Evolutionary conservation across 352 stramenopile species (phyloP), one percentile per base, ranked within the genome.

Genomic region (Pythium aquatile): DNA sequence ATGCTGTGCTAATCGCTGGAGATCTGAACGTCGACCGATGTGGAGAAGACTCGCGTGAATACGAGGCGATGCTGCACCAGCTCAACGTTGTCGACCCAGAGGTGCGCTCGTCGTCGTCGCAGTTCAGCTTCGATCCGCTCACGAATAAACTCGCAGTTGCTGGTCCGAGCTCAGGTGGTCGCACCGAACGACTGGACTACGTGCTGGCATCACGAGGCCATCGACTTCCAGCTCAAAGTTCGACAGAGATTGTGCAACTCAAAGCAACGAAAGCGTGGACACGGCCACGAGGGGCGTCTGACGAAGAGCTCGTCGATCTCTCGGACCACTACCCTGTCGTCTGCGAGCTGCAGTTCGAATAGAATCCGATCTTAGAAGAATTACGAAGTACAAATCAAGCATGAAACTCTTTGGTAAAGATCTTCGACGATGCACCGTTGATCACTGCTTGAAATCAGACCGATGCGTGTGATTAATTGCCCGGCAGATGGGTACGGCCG

Each of bases 241-340:
- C 51, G 17, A 66, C 66, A 2, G 65, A 84, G 53, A 70, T 91
- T 16, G 69, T 91, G 47, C 76, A 66, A 20, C 69, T 91, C 2
- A 91, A 91, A 51, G 79, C 76, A 10, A 82, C 77, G 6, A 74
- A 59, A 6, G 49, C 77, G 47, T 86, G 77, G 79, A 32, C 16
- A 54, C 62, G 4, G 56, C 70, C 26, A 33, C 40, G 20, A 49
- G 66, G 26, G 4, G 30, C 30, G 9, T 33, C 58, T 6, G 68
- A 74, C 7, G 69, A 80, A 59, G 59, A 76, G 28, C 71, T 87
- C 13, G 58, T 82, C 17, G 81, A 91, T 32, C 62, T 91, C 16
- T 91, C 82, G 20, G 82, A 91, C 46, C 82, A 91, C 49, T 91
- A 88, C 57, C 82, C 82, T 6, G 78, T 91, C 33, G 24, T 89